Conservation (phyloP, 371 early-diverging fungal genomes). For the Haplosporangium sp. region DNA sequence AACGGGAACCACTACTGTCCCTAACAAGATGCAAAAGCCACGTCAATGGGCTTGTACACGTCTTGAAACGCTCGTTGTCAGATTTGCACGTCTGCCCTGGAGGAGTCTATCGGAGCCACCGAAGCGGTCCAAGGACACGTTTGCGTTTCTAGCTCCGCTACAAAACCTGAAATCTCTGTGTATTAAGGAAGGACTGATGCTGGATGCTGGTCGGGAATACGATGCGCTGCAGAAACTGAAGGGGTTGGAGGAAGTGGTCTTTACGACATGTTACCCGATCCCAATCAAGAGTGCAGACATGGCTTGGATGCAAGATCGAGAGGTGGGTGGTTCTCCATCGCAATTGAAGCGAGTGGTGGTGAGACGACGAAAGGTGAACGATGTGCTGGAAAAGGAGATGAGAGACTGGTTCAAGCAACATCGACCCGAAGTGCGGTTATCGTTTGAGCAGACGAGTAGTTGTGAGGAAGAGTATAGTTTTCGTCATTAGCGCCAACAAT, state of each 20-base stretch:
- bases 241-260: slow-evolving; percentile 38
- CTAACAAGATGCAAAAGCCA: neutral
- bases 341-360: slow-evolving; percentile 30
- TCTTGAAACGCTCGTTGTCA: slow-evolving; percentile 30
- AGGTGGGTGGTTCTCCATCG: neutral
- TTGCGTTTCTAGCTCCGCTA: slow-evolving; percentile 28
- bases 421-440: slow-evolving; percentile 13
- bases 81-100: slow-evolving; percentile 50
- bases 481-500: neutral
- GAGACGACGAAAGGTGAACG: slow-evolving; percentile 31
- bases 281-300: slow-evolving; percentile 43
- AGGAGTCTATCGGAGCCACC: slow-evolving; percentile 33
- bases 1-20: neutral
- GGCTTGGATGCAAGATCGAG: slow-evolving; percentile 14
- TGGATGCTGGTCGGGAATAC: slow-evolving; percentile 48
- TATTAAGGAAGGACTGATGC: slow-evolving; percentile 49
- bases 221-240: slow-evolving; percentile 21
- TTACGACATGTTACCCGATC: slow-evolving; percentile 50
- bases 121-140: slow-evolving; percentile 31
- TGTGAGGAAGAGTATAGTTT: slow-evolving; percentile 46
- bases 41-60: slow-evolving; percentile 44
- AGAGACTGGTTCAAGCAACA: slow-evolving; percentile 23
- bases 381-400: slow-evolving; percentile 19
- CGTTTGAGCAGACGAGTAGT: slow-evolving; percentile 27
- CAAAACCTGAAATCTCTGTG: slow-evolving; percentile 30